Evolutionary conservation across 768 basidiomycete genomes (phyloP).

Genomic region (Rhodotorula paludigena): DNA sequence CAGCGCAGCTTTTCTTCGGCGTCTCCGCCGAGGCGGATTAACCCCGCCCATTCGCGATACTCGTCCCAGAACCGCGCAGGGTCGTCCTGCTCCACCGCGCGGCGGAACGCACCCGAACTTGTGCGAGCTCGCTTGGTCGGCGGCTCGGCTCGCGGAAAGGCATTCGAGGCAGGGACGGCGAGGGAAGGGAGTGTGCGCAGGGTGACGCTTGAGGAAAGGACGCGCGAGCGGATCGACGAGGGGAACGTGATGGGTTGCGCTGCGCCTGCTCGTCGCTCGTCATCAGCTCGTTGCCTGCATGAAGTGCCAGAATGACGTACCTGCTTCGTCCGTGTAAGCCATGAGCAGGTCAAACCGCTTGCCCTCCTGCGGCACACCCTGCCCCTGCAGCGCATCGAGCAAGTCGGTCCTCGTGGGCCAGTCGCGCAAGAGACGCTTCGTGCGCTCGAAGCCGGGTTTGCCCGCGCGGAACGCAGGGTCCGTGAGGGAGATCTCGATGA

Average conservation of each 20-base stretch:
- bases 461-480: conserved; percentile 23
- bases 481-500: conserved; percentile 31
- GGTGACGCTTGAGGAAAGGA: neutral
- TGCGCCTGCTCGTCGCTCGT: neutral
- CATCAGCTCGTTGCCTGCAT: neutral
- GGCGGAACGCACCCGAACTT: conserved; percentile 11
- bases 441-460: conserved; percentile 28
- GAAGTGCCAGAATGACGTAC: neutral
- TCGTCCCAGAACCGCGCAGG: conserved; percentile 15
- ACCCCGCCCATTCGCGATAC: conserved; percentile 31
- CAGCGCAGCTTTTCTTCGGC: neutral
- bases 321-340: neutral
- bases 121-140: conserved; percentile 10
- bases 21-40: conserved; percentile 1
- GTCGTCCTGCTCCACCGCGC: neutral
- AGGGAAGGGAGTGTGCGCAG: neutral
- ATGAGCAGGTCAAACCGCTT: conserved; percentile 21
- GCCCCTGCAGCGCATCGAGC: conserved; percentile 14
- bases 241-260: conserved; percentile 11
- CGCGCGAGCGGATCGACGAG: neutral
- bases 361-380: neutral
- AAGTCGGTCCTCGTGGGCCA: conserved; percentile 22
- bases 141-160: neutral
- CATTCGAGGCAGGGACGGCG: neutral
- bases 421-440: conserved; percentile 4